These are phyloP conservation scores for Starmera stellimalicola DNA, from an alignment of 1,139 yeast genomes.

Conservation along the genomic window DNA sequence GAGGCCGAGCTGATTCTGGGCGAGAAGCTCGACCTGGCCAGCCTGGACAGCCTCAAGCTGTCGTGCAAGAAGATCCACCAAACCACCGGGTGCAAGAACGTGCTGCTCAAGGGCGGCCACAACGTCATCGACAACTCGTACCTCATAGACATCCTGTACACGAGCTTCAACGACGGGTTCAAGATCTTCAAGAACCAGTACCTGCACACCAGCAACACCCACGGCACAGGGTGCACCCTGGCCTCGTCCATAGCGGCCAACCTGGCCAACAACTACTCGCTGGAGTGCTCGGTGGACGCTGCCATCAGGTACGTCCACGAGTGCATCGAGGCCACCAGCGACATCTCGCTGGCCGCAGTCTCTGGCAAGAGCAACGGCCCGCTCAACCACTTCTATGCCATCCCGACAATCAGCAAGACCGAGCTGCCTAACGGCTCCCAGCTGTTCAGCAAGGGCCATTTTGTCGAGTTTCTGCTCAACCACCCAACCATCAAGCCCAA, in stretches of 20 bases:
- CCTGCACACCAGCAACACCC: constrained; percentile 49
- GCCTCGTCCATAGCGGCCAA: constrained; percentile 77
- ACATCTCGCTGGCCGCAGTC: too few relatives aligned
- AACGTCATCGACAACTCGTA: constrained; percentile 2
- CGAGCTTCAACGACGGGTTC: constrained; percentile 28
- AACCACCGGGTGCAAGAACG: constrained; percentile 37
- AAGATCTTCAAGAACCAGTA: constrained; percentile 41
- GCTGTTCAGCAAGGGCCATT: constrained; percentile 24
- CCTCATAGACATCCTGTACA: constrained; percentile 47
- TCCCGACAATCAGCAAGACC: constrained; percentile 20
- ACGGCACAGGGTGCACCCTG: constrained; percentile 89
- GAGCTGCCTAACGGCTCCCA: constrained; percentile 6
- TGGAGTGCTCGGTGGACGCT: constrained; percentile 41
- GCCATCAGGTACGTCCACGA: constrained; percentile 60
- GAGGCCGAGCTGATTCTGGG: constrained; percentile 46
- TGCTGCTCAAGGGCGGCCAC: constrained; percentile 82
- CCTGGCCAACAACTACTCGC: constrained; percentile 42
- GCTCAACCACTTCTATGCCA: constrained; percentile 44
- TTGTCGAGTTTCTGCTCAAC: constrained; percentile 40
- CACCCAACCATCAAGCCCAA: constrained; percentile 46
- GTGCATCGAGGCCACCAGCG: constrained; percentile 38
- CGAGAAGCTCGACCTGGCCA: constrained; percentile 12
- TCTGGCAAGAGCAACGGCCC: constrained; percentile 75
- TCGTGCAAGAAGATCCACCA: constrained; percentile 37
- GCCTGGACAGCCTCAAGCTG: constrained; percentile 28